phyloP scores from a whole-genome alignment of 257 asterid genomes.

The Cynanchum wilfordii region DNA sequence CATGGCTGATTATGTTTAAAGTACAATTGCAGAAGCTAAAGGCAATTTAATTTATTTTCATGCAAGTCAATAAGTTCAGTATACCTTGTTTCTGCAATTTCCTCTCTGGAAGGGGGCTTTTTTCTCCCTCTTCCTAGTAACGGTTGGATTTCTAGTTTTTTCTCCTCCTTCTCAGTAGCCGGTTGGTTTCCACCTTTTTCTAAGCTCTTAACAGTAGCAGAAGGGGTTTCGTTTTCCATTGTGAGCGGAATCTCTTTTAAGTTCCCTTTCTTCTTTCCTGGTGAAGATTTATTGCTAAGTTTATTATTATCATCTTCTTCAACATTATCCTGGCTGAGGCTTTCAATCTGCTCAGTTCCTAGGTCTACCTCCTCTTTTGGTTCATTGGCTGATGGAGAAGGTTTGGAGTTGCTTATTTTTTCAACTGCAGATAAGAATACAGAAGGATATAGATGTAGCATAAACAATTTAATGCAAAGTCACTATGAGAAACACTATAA shows the following conservation, averaged over 20 bases:
- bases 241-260: constrained; percentile 18
- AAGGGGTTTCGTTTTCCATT: constrained; percentile 20
- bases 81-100: constrained; percentile 57
- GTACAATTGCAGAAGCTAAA: background rate
- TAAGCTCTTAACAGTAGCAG: constrained; percentile 30
- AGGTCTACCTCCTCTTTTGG: constrained; percentile 48
- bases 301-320: constrained; percentile 30
- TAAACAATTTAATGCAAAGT: background rate
- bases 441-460: constrained; percentile 7
- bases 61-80: background rate
- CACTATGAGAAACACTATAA: background rate
- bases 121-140: constrained; percentile 22
- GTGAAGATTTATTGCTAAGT: background rate
- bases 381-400: constrained; percentile 29
- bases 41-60: background rate
- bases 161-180: constrained; percentile 31
- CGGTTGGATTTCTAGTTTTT: constrained; percentile 20
- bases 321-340: constrained; percentile 5
- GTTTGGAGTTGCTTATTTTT: constrained; percentile 69
- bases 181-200: constrained; percentile 20
- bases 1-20: background rate
- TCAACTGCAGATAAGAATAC: constrained; percentile 44
- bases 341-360: constrained; percentile 28
- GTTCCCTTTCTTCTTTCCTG: constrained; percentile 16
- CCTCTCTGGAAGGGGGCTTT: constrained; percentile 48